phyloP scores from a whole-genome alignment of 73 alveolate genomes.

The Breviolum minutum region DNA sequence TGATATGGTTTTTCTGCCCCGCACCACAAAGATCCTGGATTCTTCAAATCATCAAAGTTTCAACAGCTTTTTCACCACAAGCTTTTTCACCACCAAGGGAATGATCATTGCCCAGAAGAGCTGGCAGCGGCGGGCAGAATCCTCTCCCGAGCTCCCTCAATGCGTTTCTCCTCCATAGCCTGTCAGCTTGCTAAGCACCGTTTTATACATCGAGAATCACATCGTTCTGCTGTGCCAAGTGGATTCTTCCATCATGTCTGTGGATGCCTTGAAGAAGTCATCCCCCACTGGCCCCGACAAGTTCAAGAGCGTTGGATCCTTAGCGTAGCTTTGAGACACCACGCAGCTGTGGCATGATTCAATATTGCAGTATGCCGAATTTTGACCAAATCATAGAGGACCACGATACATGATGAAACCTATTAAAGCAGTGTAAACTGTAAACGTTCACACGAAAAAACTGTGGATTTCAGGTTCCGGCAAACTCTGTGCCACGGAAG shows the following conservation, averaged over 20 bases:
- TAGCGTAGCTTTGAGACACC: neutral
- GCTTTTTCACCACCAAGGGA: too few relatives aligned
- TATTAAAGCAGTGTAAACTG: neutral
- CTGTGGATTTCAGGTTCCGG: neutral
- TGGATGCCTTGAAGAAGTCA: slow-evolving; percentile 51
- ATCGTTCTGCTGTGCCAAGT: neutral
- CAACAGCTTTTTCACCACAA: too few relatives aligned
- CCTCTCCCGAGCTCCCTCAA: slow-evolving; percentile 66
- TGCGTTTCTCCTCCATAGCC: slow-evolving; percentile 83
- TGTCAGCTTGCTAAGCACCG: neutral
- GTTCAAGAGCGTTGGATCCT: slow-evolving; percentile 65
- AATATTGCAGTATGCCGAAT: too few relatives aligned
- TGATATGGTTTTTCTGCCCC: too few relatives aligned
- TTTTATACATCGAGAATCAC: neutral
- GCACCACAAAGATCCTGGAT: too few relatives aligned
- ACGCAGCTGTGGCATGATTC: neutral
- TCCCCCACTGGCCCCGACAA: slow-evolving; percentile 74
- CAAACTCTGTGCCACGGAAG: slow-evolving; percentile 75
- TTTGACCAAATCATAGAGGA: too few relatives aligned
- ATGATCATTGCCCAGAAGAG: too few relatives aligned
- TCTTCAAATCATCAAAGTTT: too few relatives aligned
- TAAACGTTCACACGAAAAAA: too few relatives aligned
- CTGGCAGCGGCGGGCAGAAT: neutral
- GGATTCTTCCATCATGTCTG: too few relatives aligned
- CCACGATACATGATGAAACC: neutral